These are phyloP conservation scores for Sungouiozyma ichnusensis DNA, from an alignment of 805 yeast genomes.

Conservation along the genomic window DNA sequence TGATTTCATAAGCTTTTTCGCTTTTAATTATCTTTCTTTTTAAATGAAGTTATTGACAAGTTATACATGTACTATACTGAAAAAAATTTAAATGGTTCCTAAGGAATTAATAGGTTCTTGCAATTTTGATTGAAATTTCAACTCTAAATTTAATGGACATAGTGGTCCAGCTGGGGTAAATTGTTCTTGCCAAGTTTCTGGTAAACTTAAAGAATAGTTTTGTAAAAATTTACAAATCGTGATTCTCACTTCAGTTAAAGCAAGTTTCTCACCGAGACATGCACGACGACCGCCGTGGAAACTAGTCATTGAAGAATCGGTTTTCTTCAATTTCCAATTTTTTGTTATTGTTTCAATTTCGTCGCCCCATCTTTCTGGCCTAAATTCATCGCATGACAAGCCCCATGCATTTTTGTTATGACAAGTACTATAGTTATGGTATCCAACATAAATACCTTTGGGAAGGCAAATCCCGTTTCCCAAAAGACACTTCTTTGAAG, in stretches of 20 bases:
- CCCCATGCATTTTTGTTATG: slow-evolving; percentile 39
- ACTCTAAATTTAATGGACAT: slow-evolving; percentile 34
- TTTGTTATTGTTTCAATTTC: slow-evolving; percentile 29
- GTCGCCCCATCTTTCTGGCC: slow-evolving; percentile 45
- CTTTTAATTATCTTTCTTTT: no score
- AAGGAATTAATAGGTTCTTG: no score
- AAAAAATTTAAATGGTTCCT: no score
- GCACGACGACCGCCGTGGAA: slow-evolving; percentile 54
- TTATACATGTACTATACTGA: no score
- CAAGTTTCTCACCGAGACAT: slow-evolving; percentile 51
- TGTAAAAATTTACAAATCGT: slow-evolving; percentile 31
- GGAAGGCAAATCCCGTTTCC: slow-evolving; percentile 39
- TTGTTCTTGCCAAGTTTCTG: slow-evolving; percentile 37
- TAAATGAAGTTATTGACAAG: no score
- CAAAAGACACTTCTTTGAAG: slow-evolving; percentile 30
- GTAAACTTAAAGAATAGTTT: slow-evolving; percentile 30
- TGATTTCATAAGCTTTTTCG: no score
- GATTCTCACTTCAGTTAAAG: slow-evolving; percentile 36
- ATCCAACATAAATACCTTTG: slow-evolving; percentile 43
- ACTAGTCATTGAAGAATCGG: slow-evolving; percentile 37
- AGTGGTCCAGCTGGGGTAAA: slow-evolving; percentile 52
- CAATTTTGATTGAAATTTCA: slow-evolving; percentile 19
- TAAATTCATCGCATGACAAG: slow-evolving; percentile 32
- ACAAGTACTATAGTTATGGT: slow-evolving; percentile 43
- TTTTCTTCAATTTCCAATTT: slow-evolving; percentile 36